Percentiles rank a stretch among this genome's conserved stretches.
Conservation (phyloP, 1,139 yeast species). For the Taphrina confusa region DNA sequence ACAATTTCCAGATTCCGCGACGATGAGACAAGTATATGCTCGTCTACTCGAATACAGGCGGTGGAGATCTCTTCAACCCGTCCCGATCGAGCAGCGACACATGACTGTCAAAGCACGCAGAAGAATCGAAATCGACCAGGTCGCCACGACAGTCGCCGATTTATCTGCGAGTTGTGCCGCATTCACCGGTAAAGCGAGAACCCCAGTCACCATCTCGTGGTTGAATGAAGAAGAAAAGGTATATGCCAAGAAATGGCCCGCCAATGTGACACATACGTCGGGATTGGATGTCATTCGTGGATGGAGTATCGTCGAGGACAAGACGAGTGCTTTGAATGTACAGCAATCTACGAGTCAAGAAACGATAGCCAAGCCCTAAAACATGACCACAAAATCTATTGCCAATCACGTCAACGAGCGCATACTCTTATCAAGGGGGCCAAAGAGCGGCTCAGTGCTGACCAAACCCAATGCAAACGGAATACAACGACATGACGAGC, state of each 20-base stretch:
- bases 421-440: no score
- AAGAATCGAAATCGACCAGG: constrained; percentile 25
- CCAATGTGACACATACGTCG: constrained; percentile 12
- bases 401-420: no score
- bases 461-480: no score
- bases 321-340: background rate
- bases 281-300: constrained; percentile 22
- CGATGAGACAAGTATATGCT: constrained; percentile 24
- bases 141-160: constrained; percentile 25
- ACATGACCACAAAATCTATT: no score
- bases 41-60: constrained; percentile 23
- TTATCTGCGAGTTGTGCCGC: constrained; percentile 21
- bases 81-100: constrained; percentile 11
- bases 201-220: constrained; percentile 17
- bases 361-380: background rate
- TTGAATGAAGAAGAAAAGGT: constrained; percentile 16
- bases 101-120: constrained; percentile 16
- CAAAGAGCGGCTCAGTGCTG: no score
- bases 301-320: constrained; percentile 7
- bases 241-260: constrained; percentile 23
- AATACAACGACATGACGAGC: no score
- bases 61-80: constrained; percentile 25
- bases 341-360: no score
- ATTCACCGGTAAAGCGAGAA: constrained; percentile 3
- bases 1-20: background rate